These are phyloP conservation scores for Starmerella bacillaris DNA, from an alignment of 805 yeast genomes.

Conservation along the genomic window DNA sequence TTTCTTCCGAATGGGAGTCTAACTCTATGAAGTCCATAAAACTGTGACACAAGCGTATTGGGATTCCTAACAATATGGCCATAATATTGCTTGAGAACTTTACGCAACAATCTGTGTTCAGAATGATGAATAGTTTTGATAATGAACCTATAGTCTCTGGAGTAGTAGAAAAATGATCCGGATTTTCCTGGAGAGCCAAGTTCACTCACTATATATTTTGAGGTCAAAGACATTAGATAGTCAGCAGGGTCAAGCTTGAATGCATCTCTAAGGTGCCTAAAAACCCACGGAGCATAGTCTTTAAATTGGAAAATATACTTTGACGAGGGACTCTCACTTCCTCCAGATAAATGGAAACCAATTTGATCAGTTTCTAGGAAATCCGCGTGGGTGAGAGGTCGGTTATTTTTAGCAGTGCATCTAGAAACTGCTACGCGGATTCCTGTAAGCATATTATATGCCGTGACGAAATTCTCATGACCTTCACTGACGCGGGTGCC, in stretches of 20 bases:
- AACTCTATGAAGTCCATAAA: conserved; percentile 85
- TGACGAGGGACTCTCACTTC: conserved; percentile 79
- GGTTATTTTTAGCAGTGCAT: conserved; percentile 63
- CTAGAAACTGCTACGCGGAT: conserved; percentile 88
- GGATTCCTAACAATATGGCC: conserved; percentile 69
- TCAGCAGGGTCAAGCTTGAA: conserved; percentile 94
- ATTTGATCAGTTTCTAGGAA: conserved; percentile 58
- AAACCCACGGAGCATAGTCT: conserved; percentile 89
- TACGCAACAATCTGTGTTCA: conserved; percentile 71
- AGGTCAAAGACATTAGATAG: conserved; percentile 77
- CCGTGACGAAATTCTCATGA: conserved; percentile 81
- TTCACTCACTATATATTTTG: conserved; percentile 80
- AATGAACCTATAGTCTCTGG: conserved; percentile 81
- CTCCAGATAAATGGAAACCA: conserved; percentile 67
- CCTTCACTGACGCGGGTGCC: conserved; percentile 83
- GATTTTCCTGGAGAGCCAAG: conserved; percentile 92
- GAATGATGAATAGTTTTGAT: conserved; percentile 89
- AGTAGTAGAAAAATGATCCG: conserved; percentile 89
- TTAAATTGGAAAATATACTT: conserved; percentile 91
- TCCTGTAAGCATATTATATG: conserved; percentile 94
- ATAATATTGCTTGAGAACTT: conserved; percentile 57
- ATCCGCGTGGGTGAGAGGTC: conserved; percentile 51
- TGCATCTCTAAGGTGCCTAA: conserved; percentile 57
- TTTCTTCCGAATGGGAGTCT: conserved; percentile 71
- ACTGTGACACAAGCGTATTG: conserved; percentile 79